A percentile compares a stretch with the other conserved stretches of the same genome.
These are phyloP conservation scores for Penicillium sp. DNA, from an alignment of 2,329 filamentous ascomycete species.

Conservation along the genomic window DNA sequence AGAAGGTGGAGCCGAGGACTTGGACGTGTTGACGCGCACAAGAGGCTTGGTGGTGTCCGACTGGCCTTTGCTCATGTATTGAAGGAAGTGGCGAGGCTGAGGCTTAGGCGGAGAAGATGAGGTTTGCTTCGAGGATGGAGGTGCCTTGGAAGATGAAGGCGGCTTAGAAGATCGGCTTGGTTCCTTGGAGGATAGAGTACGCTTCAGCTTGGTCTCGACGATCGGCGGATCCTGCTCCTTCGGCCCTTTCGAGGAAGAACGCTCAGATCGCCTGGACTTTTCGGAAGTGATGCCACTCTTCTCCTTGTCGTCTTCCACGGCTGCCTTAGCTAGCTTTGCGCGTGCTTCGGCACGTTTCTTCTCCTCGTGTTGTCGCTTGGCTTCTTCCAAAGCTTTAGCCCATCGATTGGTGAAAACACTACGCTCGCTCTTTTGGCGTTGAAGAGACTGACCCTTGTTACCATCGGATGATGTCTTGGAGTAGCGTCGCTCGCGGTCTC, in stretches of 20 bases:
- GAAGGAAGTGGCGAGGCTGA: constrained; percentile 30
- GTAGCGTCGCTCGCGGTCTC: constrained; percentile 34
- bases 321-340: constrained; percentile 21
- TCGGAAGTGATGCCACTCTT: constrained; percentile 18
- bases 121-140: constrained; percentile 30
- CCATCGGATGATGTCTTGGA: constrained; percentile 41
- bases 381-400: constrained; percentile 37
- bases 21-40: constrained; percentile 38
- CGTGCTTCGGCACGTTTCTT: constrained; percentile 28
- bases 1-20: constrained; percentile 30
- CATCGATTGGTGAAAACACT: constrained; percentile 35
- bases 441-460: constrained; percentile 28
- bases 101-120: constrained; percentile 19
- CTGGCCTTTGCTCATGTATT: constrained; percentile 42
- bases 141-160: constrained; percentile 30
- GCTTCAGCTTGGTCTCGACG: constrained; percentile 16
- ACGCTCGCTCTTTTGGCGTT: constrained; percentile 36
- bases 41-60: constrained; percentile 42
- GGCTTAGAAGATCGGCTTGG: constrained; percentile 9
- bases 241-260: constrained; percentile 11
- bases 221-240: constrained; percentile 9
- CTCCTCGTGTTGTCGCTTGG: constrained; percentile 36
- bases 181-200: constrained; percentile 10
- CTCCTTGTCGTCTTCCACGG: constrained; percentile 21
- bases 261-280: constrained; percentile 19